Evolutionary conservation across 1,284 basidiomycete genomes (phyloP).

Genomic region (Microstroma glucosiphilum): DNA sequence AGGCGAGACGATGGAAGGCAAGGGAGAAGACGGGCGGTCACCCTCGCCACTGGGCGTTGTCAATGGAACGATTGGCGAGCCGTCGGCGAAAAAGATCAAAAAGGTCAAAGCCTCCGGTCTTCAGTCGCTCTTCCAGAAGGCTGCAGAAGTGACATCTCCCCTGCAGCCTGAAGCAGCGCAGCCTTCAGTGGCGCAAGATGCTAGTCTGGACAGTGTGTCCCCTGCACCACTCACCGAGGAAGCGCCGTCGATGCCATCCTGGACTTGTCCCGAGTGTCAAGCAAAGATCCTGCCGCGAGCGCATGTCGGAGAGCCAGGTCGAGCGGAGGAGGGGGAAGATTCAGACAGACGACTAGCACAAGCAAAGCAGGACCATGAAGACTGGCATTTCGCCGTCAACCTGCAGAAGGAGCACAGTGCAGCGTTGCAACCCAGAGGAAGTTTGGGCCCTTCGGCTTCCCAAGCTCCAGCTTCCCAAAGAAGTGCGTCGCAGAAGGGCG

Average conservation of each 20-base stretch:
- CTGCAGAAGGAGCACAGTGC: constrained; percentile 7
- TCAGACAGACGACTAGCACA: constrained; percentile 9
- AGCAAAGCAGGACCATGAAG: constrained; percentile 32
- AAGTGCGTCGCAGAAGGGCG: not conserved
- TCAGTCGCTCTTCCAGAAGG: constrained; percentile 7
- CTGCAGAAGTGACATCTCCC: not conserved
- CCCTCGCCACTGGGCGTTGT: too few relatives aligned
- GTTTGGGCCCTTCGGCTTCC: not conserved
- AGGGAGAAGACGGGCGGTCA: too few relatives aligned
- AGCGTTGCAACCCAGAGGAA: not conserved
- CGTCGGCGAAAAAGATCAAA: constrained; percentile 4
- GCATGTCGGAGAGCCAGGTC: not conserved
- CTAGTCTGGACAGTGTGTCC: not conserved
- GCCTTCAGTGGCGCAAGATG: not conserved
- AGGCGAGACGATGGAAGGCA: not conserved
- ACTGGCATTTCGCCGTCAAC: constrained; percentile 37
- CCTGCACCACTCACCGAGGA: not conserved
- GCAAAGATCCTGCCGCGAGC: constrained; percentile 16
- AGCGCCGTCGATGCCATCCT: constrained; percentile 10
- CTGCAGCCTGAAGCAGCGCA: not conserved
- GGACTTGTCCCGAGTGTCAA: constrained; percentile 32
- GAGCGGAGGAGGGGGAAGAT: not conserved
- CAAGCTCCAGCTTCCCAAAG: not conserved
- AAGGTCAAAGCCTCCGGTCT: constrained; percentile 24
- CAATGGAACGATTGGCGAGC: too few relatives aligned